phyloP scores from a whole-genome alignment of 176 grass and related monocot genomes.

The Avena atlantica region DNA sequence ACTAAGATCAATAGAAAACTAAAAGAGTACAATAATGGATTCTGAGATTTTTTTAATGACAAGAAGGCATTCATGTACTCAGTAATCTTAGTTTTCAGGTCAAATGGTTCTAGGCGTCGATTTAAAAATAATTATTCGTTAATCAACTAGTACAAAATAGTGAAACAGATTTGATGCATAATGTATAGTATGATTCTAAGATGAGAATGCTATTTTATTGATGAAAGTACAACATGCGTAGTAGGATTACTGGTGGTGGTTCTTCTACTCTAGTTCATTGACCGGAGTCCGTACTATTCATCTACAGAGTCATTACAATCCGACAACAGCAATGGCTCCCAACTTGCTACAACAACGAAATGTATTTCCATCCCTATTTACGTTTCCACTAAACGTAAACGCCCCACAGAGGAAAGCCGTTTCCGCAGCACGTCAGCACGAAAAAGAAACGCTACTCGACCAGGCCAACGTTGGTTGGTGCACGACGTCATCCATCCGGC shows the following conservation, averaged over 20 bases:
- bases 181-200: background rate
- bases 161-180: no score
- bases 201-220: slow-evolving; percentile 40
- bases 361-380: slow-evolving; percentile 17
- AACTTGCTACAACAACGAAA: slow-evolving; percentile 2
- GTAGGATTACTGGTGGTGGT: no score
- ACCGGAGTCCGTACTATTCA: slow-evolving; percentile 13
- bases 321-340: slow-evolving; percentile 23
- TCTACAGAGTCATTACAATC: slow-evolving; percentile 8
- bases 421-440: background rate
- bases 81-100: no score
- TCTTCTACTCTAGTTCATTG: no score
- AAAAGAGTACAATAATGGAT: no score
- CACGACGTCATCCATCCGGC: background rate
- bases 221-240: slow-evolving; percentile 26
- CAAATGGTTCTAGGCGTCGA: no score
- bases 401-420: background rate
- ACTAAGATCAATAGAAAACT: no score
- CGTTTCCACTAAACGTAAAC: slow-evolving; percentile 43
- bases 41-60: no score
- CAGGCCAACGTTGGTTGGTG: background rate
- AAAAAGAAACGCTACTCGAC: no score
- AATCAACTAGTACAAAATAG: no score
- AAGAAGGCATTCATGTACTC: no score
- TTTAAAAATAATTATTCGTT: no score